Base-by-base conservation (phyloP, 495 filamentous ascomycete genomes). In the Tuber microsphaerosporum region DNA sequence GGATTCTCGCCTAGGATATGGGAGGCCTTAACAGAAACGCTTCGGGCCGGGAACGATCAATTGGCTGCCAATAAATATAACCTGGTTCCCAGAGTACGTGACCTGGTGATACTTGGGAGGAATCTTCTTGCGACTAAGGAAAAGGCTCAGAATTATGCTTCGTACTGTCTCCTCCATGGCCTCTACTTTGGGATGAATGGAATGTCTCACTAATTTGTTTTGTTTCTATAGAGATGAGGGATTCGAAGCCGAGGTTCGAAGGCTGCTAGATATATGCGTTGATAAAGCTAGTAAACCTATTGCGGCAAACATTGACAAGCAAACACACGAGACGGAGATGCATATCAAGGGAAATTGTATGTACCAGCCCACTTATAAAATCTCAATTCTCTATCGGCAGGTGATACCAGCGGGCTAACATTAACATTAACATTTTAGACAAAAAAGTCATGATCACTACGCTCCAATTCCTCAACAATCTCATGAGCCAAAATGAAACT, bases 391-490 rank as follows among this genome's bases (percentile, higher is more conserved):
- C 43, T 16, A 31, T 39, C 2, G 6, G 20, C 16, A 70, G 2
- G 37, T 42, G 45, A 51, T 34, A 26, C 71, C 75, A 45, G 72
- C 22, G 17, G 2, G n/a, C 6, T 9, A 73, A 69, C 56, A 69
- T 43, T 9, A 73, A 69, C 56, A 69, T 43, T 22, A 34, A 26
- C 14, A 20, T 42, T 43, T 45, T 69, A 88, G 87, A 92, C 84
- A 93, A 93, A 83, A 90, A 90, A 74, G 86, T 92, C 17, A 84
- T 93, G 68, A 91, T 92, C 48, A 91, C 90, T 0, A 89, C 89
- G 70, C 87, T 93, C 2, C 91, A 93, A 83, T 91, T 91, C 78
- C 84, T 93, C 43, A 91, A 92, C 83, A 93, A 93, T 75, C 88
- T 92, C 72, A 89, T 92, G 74, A 90, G 89, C 84, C 87, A 89